Percentiles rank a stretch among this genome's conserved stretches.
phyloP scores from a whole-genome alignment of 1,139 yeast species.

The Yamadazyma trypodendri region DNA sequence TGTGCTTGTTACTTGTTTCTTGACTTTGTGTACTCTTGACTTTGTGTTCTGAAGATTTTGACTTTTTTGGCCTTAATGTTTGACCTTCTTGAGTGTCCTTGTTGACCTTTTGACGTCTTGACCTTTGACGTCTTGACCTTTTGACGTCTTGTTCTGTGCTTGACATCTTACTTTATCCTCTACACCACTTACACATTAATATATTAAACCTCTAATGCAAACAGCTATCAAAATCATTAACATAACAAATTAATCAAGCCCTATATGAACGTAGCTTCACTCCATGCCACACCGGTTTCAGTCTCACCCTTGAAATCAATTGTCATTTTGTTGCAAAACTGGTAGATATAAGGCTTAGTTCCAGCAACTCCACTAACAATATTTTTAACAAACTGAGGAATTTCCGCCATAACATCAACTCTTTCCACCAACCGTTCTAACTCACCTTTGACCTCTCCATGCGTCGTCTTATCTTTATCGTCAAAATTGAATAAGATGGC shows the following conservation, averaged over 20 bases:
- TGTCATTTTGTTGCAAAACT: slow-evolving; percentile 63
- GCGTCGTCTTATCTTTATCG: slow-evolving; percentile 30
- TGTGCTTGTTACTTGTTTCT: no score
- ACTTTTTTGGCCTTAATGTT: no score
- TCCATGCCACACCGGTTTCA: slow-evolving; percentile 71
- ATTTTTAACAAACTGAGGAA: slow-evolving; percentile 89
- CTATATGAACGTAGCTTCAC: slow-evolving; percentile 80
- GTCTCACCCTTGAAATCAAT: slow-evolving; percentile 34
- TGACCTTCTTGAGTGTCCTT: no score
- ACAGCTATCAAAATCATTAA: no score
- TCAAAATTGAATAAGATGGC: slow-evolving; percentile 55
- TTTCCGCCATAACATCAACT: slow-evolving; percentile 96
- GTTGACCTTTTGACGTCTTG: no score
- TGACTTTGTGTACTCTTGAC: no score
- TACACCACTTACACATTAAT: no score
- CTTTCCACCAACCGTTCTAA: slow-evolving; percentile 71
- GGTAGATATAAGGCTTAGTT: slow-evolving; percentile 92
- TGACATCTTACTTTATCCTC: no score
- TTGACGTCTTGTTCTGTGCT: no score
- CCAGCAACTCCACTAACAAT: slow-evolving; percentile 95
- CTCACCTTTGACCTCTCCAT: slow-evolving; percentile 51
- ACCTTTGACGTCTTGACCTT: no score
- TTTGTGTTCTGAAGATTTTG: no score
- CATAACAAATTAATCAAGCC: slow-evolving; percentile 18
- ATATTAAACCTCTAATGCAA: no score